Percentiles rank a stretch among this genome's conserved stretches.
These are phyloP conservation scores for Selaginella tamariscina DNA, from an alignment of 75 land plant genomes.

Conservation along the genomic window DNA sequence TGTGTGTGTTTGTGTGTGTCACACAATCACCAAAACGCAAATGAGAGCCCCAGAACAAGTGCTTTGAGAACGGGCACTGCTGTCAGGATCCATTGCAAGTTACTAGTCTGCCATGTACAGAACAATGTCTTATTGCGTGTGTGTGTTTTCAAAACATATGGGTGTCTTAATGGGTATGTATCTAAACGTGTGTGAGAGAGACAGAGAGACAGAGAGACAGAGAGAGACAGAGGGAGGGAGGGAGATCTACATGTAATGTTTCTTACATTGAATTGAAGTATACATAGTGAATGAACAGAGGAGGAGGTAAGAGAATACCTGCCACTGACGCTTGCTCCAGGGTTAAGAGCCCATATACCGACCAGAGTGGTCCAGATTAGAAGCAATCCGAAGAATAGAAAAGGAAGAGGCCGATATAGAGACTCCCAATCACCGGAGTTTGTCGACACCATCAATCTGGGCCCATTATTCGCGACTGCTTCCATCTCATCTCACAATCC, in stretches of 20 bases:
- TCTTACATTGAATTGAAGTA: too few species aligned
- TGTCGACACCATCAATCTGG: slow-evolving; percentile 19
- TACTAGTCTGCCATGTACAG: slow-evolving; percentile 58
- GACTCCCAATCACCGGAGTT: slow-evolving; percentile 31
- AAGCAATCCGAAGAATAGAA: slow-evolving; percentile 47
- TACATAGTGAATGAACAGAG: not conserved
- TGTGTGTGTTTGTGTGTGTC: not conserved
- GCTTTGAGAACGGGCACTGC: slow-evolving; percentile 68
- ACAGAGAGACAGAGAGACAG: not conserved
- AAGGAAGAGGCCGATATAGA: slow-evolving; percentile 55
- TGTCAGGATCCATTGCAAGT: slow-evolving; percentile 74
- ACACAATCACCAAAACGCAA: slow-evolving; percentile 60
- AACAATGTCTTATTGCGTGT: too few species aligned
- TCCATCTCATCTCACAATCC: too few species aligned
- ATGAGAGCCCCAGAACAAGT: slow-evolving; percentile 59
- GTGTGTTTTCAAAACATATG: too few species aligned
- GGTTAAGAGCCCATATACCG: slow-evolving; percentile 52
- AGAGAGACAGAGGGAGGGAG: not conserved
- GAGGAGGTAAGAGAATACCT: slow-evolving; percentile 30
- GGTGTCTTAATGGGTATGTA: too few species aligned
- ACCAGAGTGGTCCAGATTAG: slow-evolving; percentile 47
- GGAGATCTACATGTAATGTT: too few species aligned
- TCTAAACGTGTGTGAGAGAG: too few species aligned
- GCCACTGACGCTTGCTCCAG: slow-evolving; percentile 60
- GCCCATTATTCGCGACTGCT: slow-evolving; percentile 15